A percentile compares a stretch with the other conserved stretches of the same genome.
Evolutionary conservation across 345 rosid genomes (phyloP).

Genomic region (Lagerstroemia speciosa): DNA sequence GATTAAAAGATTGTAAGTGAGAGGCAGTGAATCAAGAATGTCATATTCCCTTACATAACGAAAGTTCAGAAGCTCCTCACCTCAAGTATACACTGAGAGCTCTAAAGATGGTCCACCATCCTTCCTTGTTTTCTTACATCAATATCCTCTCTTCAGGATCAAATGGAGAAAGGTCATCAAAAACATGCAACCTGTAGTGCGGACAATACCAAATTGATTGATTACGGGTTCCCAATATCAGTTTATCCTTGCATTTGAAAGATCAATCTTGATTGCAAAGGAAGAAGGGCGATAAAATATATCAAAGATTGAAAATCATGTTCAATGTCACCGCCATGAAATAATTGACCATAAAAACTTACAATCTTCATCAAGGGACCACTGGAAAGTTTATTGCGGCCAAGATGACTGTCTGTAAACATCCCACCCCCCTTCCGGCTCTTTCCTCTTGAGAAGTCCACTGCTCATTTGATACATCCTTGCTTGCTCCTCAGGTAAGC

Average conservation of each 20-base stretch:
- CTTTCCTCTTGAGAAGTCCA: conserved; percentile 63
- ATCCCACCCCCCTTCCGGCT: conserved; percentile 94
- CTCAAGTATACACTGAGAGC: neutral
- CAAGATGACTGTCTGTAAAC: conserved; percentile 68
- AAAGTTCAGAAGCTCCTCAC: neutral
- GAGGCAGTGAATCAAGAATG: no score
- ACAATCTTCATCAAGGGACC: conserved; percentile 27
- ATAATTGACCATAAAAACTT: conserved; percentile 13
- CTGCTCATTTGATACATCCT: conserved; percentile 62
- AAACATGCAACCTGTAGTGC: neutral
- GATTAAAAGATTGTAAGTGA: neutral
- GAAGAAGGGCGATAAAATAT: no score
- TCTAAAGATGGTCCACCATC: neutral
- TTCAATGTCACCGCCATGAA: neutral
- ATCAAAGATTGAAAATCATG: neutral
- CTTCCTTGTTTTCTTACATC: neutral
- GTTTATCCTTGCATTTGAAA: neutral
- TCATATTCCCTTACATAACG: neutral
- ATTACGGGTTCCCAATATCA: neutral
- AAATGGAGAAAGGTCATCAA: neutral
- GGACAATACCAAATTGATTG: neutral
- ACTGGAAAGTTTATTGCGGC: conserved; percentile 42
- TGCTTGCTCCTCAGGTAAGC: conserved; percentile 53
- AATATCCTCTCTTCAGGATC: neutral
- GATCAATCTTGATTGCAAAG: neutral